Percentiles rank a stretch among this genome's conserved stretches.
Conservation (phyloP, 106 monocot genomes). For the Xerophyta viscosa region DNA sequence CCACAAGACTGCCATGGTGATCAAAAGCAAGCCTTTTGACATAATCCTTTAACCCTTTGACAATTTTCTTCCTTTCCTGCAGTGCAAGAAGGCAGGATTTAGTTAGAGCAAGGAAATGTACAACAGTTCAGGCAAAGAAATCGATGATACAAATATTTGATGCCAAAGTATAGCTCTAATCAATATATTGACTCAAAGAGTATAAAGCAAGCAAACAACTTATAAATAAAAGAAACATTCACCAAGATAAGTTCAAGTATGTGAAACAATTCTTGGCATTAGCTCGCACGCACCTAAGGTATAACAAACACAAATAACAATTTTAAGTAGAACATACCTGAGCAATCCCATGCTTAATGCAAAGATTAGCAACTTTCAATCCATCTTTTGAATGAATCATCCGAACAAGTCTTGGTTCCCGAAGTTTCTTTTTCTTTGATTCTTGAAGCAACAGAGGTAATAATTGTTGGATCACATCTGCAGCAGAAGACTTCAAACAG, state of each 20-base stretch:
- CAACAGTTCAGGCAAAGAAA: too few species aligned
- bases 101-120: too few species aligned
- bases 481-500: slow-evolving; percentile 41
- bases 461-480: slow-evolving; percentile 59
- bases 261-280: too few species aligned
- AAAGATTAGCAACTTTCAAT: slow-evolving; percentile 67
- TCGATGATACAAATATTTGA: too few species aligned
- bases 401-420: slow-evolving; percentile 53
- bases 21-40: slow-evolving; percentile 62
- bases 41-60: slow-evolving; percentile 82
- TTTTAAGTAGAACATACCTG: slow-evolving; percentile 38
- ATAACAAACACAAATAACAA: background rate
- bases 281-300: too few species aligned
- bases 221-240: too few species aligned
- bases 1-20: slow-evolving; percentile 75
- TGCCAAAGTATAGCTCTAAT: too few species aligned
- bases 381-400: slow-evolving; percentile 83
- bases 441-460: slow-evolving; percentile 47
- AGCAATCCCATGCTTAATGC: slow-evolving; percentile 77
- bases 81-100: background rate
- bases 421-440: slow-evolving; percentile 33
- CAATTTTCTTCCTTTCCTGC: slow-evolving; percentile 93
- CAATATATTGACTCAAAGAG: too few species aligned
- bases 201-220: too few species aligned
- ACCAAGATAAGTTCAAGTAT: too few species aligned